Conservation (phyloP, 306 rosid genomes). For the Spatholobus suberectus region DNA sequence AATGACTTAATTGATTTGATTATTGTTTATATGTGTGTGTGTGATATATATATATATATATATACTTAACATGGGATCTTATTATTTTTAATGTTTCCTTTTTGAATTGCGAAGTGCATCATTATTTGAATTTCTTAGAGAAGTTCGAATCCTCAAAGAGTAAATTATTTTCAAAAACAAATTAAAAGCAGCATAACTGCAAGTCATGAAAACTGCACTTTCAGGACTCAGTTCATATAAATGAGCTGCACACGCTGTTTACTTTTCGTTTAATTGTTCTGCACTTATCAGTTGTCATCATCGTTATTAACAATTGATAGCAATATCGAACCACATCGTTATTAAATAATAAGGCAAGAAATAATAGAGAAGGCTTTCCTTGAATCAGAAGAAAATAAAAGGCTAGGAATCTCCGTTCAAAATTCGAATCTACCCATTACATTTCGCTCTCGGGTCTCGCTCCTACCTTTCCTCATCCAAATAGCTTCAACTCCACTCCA, state of each 20-base stretch:
- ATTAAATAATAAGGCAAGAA: not conserved
- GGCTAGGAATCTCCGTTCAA: constrained; percentile 19
- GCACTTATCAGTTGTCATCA: not conserved
- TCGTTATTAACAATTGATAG: not conserved
- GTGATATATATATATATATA: too few relatives aligned
- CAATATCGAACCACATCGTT: not conserved
- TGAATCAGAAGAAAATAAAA: not conserved
- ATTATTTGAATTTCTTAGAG: not conserved
- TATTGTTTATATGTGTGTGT: too few relatives aligned
- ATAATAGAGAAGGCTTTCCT: not conserved
- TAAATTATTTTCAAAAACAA: not conserved
- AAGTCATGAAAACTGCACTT: not conserved
- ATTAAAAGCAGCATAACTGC: not conserved
- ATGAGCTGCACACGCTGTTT: not conserved
- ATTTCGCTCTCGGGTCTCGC: not conserved
- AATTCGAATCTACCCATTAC: constrained; percentile 47
- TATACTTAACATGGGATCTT: too few relatives aligned
- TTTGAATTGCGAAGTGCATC: not conserved
- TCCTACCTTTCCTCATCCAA: constrained; percentile 29
- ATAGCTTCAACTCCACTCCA: not conserved
- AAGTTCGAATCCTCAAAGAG: not conserved
- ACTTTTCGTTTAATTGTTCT: not conserved
- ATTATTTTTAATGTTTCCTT: not conserved
- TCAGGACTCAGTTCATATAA: not conserved
- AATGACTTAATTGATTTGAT: too few relatives aligned